These are phyloP conservation scores for Fusarium multiceps DNA, from an alignment of 2,329 filamentous ascomycete genomes.

Conservation along the genomic window DNA sequence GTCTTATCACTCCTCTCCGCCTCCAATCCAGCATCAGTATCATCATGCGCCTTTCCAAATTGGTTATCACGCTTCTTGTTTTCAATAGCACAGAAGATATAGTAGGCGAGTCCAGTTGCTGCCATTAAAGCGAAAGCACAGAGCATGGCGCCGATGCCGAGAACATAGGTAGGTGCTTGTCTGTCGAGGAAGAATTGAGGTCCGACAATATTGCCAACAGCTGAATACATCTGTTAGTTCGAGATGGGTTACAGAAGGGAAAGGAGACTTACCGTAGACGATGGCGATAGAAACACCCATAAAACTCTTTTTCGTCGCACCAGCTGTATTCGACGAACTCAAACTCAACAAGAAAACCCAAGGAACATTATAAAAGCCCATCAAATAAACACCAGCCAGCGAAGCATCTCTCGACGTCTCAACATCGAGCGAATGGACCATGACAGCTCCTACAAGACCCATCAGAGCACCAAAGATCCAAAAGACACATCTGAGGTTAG, in stretches of 20 bases:
- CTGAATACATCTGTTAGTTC: too few relatives aligned
- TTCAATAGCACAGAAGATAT: slow-evolving; percentile 36
- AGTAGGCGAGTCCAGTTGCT: slow-evolving; percentile 35
- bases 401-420: slow-evolving; percentile 38
- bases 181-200: slow-evolving; percentile 46
- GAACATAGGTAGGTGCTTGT: slow-evolving; percentile 45
- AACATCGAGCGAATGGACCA: slow-evolving; percentile 43
- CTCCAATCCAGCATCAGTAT: slow-evolving; percentile 6
- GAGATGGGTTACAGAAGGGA: too few relatives aligned
- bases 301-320: slow-evolving; percentile 49
- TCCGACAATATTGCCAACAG: slow-evolving; percentile 47
- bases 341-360: slow-evolving; percentile 48
- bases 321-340: slow-evolving; percentile 47
- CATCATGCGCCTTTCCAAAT: slow-evolving; percentile 17
- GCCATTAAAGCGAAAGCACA: slow-evolving; percentile 46
- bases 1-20: slow-evolving; percentile 25
- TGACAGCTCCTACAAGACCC: slow-evolving; percentile 43
- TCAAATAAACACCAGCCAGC: slow-evolving; percentile 48
- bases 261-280: slow-evolving; percentile 33
- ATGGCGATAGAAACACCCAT: slow-evolving; percentile 46
- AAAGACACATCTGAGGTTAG: slow-evolving; percentile 48
- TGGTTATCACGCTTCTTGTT: slow-evolving; percentile 37
- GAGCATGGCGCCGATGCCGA: slow-evolving; percentile 46
- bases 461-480: slow-evolving; percentile 44
- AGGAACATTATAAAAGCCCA: slow-evolving; percentile 50